phyloP scores from a whole-genome alignment of 2,329 filamentous ascomycete genomes.

The Penicillium frequentans region DNA sequence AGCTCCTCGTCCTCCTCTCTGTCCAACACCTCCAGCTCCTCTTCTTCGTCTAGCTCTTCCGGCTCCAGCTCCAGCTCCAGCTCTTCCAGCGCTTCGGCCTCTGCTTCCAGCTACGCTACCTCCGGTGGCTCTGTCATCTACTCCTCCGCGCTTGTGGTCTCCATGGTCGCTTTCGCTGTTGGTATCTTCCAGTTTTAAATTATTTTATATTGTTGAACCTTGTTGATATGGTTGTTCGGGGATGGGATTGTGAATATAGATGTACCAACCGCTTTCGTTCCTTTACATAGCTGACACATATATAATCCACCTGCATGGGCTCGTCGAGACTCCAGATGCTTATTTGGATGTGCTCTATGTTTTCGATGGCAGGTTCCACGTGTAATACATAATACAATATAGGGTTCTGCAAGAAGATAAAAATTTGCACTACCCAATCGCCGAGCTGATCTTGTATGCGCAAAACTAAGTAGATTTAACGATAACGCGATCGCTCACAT shows the following conservation, averaged over 20 bases:
- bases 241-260: slow-evolving; percentile 1
- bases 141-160: slow-evolving; percentile 2
- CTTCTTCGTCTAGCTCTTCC: slow-evolving; percentile 5
- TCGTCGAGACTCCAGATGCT: background rate
- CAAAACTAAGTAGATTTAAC: no score
- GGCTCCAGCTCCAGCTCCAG: slow-evolving; percentile 5
- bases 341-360: background rate
- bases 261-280: slow-evolving; percentile 4
- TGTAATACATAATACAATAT: background rate
- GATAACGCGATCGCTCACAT: background rate
- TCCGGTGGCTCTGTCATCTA: slow-evolving; percentile 15
- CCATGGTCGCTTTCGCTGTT: slow-evolving; percentile 3
- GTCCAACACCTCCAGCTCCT: background rate
- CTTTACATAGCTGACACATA: slow-evolving; percentile 6
- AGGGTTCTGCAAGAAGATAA: background rate
- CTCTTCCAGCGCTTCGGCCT: slow-evolving; percentile 17
- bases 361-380: background rate
- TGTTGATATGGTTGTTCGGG: background rate
- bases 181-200: slow-evolving; percentile 6
- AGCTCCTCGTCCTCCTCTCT: background rate
- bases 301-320: background rate
- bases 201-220: background rate
- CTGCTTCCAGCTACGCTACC: slow-evolving; percentile 27
- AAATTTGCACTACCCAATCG: no score
- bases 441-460: no score